These are phyloP conservation scores for Chimonanthus praecox DNA, from an alignment of 164 flowering plant species.

Conservation along the genomic window DNA sequence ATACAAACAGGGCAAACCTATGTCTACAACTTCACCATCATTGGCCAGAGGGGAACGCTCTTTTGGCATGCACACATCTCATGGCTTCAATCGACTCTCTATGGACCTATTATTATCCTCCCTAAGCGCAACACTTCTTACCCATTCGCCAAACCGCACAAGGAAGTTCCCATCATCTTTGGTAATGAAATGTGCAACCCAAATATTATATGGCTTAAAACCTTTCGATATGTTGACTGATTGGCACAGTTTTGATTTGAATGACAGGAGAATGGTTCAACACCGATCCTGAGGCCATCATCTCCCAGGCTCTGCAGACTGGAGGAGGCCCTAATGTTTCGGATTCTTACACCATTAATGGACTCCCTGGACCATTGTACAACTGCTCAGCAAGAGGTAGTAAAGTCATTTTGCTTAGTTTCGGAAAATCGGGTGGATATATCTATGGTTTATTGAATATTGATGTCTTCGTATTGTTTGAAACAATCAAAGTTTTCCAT, in stretches of 20 bases:
- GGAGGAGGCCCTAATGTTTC: conserved; percentile 56
- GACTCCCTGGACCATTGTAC: conserved; percentile 51
- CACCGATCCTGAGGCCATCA: conserved; percentile 41
- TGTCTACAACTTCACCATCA: conserved; percentile 48
- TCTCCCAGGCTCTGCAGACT: conserved; percentile 34
- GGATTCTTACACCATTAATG: conserved; percentile 54
- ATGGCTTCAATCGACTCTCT: conserved; percentile 42
- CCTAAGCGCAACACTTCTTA: conserved; percentile 32
- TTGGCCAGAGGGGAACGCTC: conserved; percentile 47
- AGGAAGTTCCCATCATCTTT: conserved; percentile 39
- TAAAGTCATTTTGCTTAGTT: background rate
- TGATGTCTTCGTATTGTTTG: no score
- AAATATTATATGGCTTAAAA: background rate
- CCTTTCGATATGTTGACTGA: background rate
- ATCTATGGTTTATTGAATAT: background rate
- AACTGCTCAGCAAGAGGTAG: conserved; percentile 43
- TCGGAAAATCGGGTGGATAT: background rate
- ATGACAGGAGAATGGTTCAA: conserved; percentile 53
- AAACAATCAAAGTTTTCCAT: background rate
- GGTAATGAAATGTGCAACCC: conserved; percentile 22
- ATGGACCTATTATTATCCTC: conserved; percentile 46
- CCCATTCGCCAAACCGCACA: conserved; percentile 45
- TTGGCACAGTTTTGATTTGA: background rate
- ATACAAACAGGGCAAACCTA: conserved; percentile 40
- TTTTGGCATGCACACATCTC: conserved; percentile 49